A percentile compares a stretch with the other conserved stretches of the same genome.
Conservation (phyloP, 176 grass and related monocot species). For the Cenchrus purpureus region DNA sequence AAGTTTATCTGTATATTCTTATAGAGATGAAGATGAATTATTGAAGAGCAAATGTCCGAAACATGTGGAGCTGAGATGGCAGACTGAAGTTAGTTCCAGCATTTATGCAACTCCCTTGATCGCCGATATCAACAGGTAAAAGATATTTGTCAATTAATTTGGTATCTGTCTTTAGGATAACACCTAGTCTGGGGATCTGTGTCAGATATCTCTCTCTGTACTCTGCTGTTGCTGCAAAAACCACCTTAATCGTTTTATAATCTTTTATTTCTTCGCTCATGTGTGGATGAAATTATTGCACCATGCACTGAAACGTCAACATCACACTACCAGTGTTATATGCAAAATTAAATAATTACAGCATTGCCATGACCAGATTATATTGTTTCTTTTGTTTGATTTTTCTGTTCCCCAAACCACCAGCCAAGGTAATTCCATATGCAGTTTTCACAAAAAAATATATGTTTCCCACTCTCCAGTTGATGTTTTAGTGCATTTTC, state of each 20-base stretch:
- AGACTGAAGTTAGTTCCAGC: conserved; percentile 98
- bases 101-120: conserved; percentile 92
- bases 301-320: neutral
- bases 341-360: conserved; percentile 15
- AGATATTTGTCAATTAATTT: conserved; percentile 25
- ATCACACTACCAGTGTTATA: conserved; percentile 30
- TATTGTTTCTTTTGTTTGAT: conserved; percentile 12
- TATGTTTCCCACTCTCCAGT: neutral
- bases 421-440: conserved; percentile 5
- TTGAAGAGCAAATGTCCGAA: conserved; percentile 80
- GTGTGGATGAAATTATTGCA: neutral
- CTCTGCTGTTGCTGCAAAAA: neutral
- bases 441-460: conserved; percentile 20
- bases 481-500: conserved; percentile 15
- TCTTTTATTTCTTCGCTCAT: conserved; percentile 17
- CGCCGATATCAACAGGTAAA: conserved; percentile 97
- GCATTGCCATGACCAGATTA: neutral
- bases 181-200: conserved; percentile 16
- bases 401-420: conserved; percentile 17
- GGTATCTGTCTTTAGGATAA: conserved; percentile 19
- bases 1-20: conserved; percentile 26
- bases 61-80: conserved; percentile 92
- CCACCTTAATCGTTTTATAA: conserved; percentile 1
- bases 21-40: conserved; percentile 91
- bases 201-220: conserved; percentile 18